phyloP scores from a whole-genome alignment of 148 eudicot species.

The Camellia granthamiana region DNA sequence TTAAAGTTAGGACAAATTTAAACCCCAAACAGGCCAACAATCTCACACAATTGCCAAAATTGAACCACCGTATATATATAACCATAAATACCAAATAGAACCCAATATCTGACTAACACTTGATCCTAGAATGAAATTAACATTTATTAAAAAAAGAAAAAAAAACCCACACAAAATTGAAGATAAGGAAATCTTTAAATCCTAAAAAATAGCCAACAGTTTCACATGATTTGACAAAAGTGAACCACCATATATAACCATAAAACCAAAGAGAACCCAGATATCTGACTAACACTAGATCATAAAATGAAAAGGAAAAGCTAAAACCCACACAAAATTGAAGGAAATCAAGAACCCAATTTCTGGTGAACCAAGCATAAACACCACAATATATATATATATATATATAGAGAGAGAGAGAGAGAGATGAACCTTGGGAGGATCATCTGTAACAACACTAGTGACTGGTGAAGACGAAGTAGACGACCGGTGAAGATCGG shows the following conservation, averaged over 20 bases:
- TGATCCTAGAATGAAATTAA: too few species aligned
- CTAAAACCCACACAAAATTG: not conserved
- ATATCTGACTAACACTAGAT: not conserved
- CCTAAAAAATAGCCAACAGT: not conserved
- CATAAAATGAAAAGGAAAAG: not conserved
- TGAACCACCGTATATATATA: too few species aligned
- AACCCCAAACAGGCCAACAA: too few species aligned
- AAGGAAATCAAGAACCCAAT: not conserved
- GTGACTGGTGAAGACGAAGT: not conserved
- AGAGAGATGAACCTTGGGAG: slow-evolving; percentile 8
- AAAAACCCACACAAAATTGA: not conserved
- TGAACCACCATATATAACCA: not conserved
- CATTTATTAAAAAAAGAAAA: too few species aligned
- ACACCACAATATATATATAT: not conserved
- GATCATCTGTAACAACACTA: not conserved
- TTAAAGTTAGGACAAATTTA: too few species aligned
- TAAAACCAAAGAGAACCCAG: not conserved
- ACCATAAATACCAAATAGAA: too few species aligned
- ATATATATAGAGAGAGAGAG: not conserved
- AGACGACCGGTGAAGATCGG: too few species aligned
- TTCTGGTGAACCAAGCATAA: not conserved
- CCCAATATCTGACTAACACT: too few species aligned
- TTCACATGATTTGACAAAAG: not conserved
- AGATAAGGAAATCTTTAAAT: not conserved
- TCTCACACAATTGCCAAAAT: too few species aligned